These are phyloP conservation scores for Telopea speciosissima DNA, from an alignment of 177 flowering plant species.

Conservation along the genomic window DNA sequence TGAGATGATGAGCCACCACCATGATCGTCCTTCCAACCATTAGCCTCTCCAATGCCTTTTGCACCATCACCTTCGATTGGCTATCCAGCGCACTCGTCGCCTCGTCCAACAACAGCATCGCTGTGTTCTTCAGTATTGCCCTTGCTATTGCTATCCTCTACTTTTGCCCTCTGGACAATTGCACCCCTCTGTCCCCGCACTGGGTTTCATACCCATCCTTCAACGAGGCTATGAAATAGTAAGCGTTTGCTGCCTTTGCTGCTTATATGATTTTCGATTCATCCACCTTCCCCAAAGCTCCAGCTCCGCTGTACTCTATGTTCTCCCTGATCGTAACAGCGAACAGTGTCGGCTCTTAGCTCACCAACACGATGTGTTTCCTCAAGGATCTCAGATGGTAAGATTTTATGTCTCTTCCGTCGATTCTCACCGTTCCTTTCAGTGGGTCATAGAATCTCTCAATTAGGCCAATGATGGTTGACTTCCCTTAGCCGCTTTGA, in stretches of 20 bases:
- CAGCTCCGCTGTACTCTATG: slow-evolving; percentile 45
- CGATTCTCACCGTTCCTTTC: too few relatives aligned
- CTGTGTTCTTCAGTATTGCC: slow-evolving; percentile 65
- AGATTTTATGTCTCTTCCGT: too few relatives aligned
- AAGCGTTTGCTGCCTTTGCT: slow-evolving; percentile 66
- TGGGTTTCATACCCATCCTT: slow-evolving; percentile 70
- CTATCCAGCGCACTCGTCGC: slow-evolving; percentile 83
- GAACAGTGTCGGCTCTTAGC: slow-evolving; percentile 78
- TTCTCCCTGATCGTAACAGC: slow-evolving; percentile 64
- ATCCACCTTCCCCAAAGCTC: slow-evolving; percentile 17
- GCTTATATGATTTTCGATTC: slow-evolving; percentile 64
- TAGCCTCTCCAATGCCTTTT: slow-evolving; percentile 70
- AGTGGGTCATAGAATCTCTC: too few relatives aligned
- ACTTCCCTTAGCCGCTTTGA: too few relatives aligned
- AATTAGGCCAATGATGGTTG: too few relatives aligned
- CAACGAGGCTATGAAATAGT: slow-evolving; percentile 57
- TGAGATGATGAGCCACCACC: slow-evolving; percentile 77
- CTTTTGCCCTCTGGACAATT: slow-evolving; percentile 85
- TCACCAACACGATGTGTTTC: too few relatives aligned
- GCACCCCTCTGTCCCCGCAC: slow-evolving; percentile 79
- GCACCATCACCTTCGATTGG: slow-evolving; percentile 73
- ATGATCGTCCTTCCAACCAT: slow-evolving; percentile 79
- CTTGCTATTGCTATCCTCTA: slow-evolving; percentile 83
- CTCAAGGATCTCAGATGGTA: too few relatives aligned
- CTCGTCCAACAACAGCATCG: too few relatives aligned